Percentiles rank a stretch among this genome's conserved stretches.
These are phyloP conservation scores for Arxiozyma bovina DNA, from an alignment of 1,139 yeast genomes.

Conservation along the genomic window DNA sequence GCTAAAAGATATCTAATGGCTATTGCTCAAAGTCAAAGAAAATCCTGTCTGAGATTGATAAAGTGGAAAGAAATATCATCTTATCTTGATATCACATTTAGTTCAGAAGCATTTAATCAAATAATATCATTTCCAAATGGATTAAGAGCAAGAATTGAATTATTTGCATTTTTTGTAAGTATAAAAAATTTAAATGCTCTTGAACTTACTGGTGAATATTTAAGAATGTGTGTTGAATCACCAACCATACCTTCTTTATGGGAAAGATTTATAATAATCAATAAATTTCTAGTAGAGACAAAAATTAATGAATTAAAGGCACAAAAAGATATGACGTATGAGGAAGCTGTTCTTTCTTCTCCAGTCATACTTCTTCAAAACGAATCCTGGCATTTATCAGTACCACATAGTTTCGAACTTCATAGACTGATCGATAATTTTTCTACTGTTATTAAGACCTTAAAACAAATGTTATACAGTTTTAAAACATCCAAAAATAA, in stretches of 20 bases:
- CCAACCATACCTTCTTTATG: constrained; percentile 42
- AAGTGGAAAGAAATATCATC: constrained; percentile 17
- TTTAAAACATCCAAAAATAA: constrained; percentile 36
- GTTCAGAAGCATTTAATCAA: constrained; percentile 23
- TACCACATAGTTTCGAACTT: constrained; percentile 47
- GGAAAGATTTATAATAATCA: constrained; percentile 41
- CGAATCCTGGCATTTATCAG: constrained; percentile 32
- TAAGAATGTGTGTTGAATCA: constrained; percentile 47
- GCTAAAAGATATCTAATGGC: constrained; percentile 23
- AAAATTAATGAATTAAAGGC: constrained; percentile 25
- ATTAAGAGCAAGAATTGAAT: constrained; percentile 43
- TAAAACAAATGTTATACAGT: constrained; percentile 46
- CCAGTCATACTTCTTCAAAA: constrained; percentile 35
- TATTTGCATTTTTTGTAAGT: constrained; percentile 25
- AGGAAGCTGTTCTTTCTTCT: constrained; percentile 36
- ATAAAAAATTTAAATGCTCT: constrained; percentile 16
- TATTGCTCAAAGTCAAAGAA: constrained; percentile 17
- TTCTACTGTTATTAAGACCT: constrained; percentile 44
- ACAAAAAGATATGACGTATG: constrained; percentile 26
- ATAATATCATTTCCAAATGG: constrained; percentile 39
- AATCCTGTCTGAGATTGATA: constrained; percentile 12
- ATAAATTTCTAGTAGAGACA: constrained; percentile 30
- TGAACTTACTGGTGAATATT: constrained; percentile 30
- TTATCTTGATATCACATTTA: constrained; percentile 21
- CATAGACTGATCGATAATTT: constrained; percentile 55